Evolutionary conservation across 768 basidiomycete species (phyloP).

Genomic region (Psilocybe azurescens): DNA sequence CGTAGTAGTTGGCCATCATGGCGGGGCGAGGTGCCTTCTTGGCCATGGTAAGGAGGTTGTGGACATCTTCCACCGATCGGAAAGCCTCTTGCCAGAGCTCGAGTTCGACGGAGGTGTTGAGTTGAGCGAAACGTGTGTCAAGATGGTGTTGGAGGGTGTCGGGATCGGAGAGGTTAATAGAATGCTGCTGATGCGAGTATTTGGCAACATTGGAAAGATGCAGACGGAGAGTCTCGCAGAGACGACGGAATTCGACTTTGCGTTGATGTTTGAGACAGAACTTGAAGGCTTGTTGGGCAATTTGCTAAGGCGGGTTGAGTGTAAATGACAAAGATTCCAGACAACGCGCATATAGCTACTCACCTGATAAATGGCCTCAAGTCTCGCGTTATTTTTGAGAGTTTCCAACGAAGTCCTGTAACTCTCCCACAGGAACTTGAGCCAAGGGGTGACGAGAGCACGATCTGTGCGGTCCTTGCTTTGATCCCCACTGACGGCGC

Average conservation of each 20-base stretch:
- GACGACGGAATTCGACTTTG: constrained; percentile 95
- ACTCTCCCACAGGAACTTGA: constrained; percentile 99
- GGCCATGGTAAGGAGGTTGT: constrained; percentile 91
- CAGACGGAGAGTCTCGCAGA: constrained; percentile 95
- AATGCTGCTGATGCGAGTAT: constrained; percentile 91
- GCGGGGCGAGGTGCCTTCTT: constrained; percentile 91
- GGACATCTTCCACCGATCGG: constrained; percentile 97
- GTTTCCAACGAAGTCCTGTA: constrained; percentile 96
- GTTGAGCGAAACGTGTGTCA: constrained; percentile 95
- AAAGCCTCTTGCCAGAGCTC: constrained; percentile 99
- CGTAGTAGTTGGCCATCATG: constrained; percentile 99
- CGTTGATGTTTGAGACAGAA: constrained; percentile 94
- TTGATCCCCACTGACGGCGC: constrained; percentile 88
- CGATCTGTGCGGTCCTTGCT: constrained; percentile 95
- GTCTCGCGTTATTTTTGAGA: constrained; percentile 91
- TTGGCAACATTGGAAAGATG: constrained; percentile 95
- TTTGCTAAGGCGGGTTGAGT: constrained; percentile 58
- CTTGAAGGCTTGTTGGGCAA: constrained; percentile 96
- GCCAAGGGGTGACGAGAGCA: constrained; percentile 94
- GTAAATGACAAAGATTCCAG: constrained; percentile 5
- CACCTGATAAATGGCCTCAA: constrained; percentile 95
- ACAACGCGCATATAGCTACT: constrained; percentile 26
- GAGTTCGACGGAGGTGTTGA: constrained; percentile 95
- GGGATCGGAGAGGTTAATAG: constrained; percentile 94
- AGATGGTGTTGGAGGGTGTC: constrained; percentile 96